Conservation (phyloP, 306 rosid species). For the Cucumis hystrix region DNA sequence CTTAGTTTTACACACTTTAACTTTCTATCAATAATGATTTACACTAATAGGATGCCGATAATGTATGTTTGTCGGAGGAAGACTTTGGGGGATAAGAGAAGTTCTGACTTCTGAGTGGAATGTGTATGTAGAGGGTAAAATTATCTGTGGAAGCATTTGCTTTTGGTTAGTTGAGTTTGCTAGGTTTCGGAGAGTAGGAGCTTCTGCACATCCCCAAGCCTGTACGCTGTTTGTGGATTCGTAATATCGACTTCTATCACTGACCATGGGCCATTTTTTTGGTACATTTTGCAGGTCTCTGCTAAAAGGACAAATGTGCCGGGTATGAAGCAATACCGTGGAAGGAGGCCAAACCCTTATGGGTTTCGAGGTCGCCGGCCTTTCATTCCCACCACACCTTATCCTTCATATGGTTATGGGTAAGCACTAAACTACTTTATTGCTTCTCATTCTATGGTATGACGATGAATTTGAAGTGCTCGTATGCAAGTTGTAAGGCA, state of each 20-base stretch:
- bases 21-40: not conserved
- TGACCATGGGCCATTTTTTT: slow-evolving; percentile 6
- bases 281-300: slow-evolving; percentile 55
- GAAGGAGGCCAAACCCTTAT: slow-evolving; percentile 56
- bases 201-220: not conserved
- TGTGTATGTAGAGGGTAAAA: not conserved
- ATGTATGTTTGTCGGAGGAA: not conserved
- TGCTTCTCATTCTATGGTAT: not conserved
- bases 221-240: not conserved
- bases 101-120: not conserved
- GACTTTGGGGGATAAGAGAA: not conserved
- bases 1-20: not conserved
- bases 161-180: not conserved
- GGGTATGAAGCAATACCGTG: slow-evolving; percentile 81
- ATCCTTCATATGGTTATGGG: slow-evolving; percentile 77
- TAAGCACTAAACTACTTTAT: slow-evolving; percentile 21
- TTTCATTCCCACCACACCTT: slow-evolving; percentile 57
- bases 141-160: not conserved
- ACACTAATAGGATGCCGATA: not conserved
- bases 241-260: not conserved
- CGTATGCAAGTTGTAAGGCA: not conserved
- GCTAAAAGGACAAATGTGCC: slow-evolving; percentile 93
- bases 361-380: slow-evolving; percentile 76
- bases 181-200: not conserved
- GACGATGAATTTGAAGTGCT: not conserved